Evolutionary conservation across 768 basidiomycete species (phyloP), one percentile per base, ranked within the genome.

Genomic region (Trametes elegans): DNA sequence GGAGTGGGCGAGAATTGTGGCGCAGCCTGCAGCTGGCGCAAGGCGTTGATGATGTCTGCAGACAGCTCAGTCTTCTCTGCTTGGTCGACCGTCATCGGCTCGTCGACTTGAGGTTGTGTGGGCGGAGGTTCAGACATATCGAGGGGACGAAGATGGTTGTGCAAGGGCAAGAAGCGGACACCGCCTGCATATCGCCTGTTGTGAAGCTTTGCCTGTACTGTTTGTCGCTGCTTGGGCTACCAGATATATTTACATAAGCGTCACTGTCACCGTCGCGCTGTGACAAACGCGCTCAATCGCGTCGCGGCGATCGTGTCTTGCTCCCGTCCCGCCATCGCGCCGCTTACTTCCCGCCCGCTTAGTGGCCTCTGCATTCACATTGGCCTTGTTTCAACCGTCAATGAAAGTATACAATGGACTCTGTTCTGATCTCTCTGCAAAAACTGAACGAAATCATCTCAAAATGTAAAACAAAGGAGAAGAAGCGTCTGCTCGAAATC

Each of bases 31-130:
- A 75, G 66, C 43, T 68, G 66, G 28, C 68, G 68, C 61, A 74
- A 60, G 32, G 56, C 69, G 63, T 65, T 67, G 62, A 74, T 58
- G 61, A 75, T 68, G 45, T 75, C 74, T 56, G 70, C 70, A n/a
- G 71, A 47, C 6, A 70, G 67, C 44, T 73, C 71, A 23, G 71
- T 66, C 63, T 74, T 69, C 3, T 59, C 65, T 4, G 35, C 43
- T 28, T 44, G 40, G 8, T 39, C 41, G 16, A 39, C 31, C 5
- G 31, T 9, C 46, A 38, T 49, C 5, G 52, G 11, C 7, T 54
- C 36, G 18, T 49, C 27, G 7, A 43, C 18, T 18, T 34, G 31
- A 9, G 52, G 11, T 14, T 59, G 47, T 14, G 47, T 2, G n/a
- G 39, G 28, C 18, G 34, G 45, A 39, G 52, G 40, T 48, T 59